These are phyloP conservation scores for Trebouxia sp. DNA, from an alignment of 139 green algal species.

Conservation along the genomic window DNA sequence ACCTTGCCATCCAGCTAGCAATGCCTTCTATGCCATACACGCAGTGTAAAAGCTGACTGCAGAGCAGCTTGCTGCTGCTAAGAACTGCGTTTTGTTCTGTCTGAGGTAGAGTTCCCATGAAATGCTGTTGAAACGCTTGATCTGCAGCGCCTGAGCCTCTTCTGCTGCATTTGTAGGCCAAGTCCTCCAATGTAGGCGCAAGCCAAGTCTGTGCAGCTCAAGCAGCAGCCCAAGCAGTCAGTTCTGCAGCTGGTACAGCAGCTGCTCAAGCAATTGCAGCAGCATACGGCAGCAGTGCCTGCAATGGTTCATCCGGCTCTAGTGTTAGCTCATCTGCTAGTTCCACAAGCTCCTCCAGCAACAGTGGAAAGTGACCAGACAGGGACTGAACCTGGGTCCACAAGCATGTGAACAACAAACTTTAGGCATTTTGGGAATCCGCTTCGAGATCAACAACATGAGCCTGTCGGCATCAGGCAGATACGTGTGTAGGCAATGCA, in stretches of 20 bases:
- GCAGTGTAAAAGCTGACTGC: too few relatives aligned
- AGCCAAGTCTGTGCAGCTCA: slow-evolving; percentile 7
- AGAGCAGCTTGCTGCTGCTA: too few relatives aligned
- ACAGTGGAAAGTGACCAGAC: not conserved
- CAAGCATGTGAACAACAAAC: not conserved
- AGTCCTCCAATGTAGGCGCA: not conserved
- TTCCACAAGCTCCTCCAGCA: not conserved
- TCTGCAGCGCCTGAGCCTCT: too few relatives aligned
- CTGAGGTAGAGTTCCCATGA: too few relatives aligned
- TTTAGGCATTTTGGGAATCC: too few relatives aligned
- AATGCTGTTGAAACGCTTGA: too few relatives aligned
- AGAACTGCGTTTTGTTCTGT: too few relatives aligned
- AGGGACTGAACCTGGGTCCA: not conserved
- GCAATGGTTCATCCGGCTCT: not conserved
- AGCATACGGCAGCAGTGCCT: not conserved
- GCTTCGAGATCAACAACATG: too few relatives aligned
- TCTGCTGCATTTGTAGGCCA: not conserved
- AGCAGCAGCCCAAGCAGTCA: slow-evolving; percentile 2
- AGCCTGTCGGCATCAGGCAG: too few relatives aligned
- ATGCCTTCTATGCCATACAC: too few relatives aligned
- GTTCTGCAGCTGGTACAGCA: slow-evolving; percentile 10
- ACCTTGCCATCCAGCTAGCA: too few relatives aligned
- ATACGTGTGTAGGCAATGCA: too few relatives aligned
- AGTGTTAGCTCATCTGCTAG: not conserved
- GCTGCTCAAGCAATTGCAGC: slow-evolving; percentile 16